Percentiles rank a stretch among this genome's conserved stretches.
Conservation (phyloP, 2,329 filamentous ascomycete genomes). For the Curvularia verruculosa region DNA sequence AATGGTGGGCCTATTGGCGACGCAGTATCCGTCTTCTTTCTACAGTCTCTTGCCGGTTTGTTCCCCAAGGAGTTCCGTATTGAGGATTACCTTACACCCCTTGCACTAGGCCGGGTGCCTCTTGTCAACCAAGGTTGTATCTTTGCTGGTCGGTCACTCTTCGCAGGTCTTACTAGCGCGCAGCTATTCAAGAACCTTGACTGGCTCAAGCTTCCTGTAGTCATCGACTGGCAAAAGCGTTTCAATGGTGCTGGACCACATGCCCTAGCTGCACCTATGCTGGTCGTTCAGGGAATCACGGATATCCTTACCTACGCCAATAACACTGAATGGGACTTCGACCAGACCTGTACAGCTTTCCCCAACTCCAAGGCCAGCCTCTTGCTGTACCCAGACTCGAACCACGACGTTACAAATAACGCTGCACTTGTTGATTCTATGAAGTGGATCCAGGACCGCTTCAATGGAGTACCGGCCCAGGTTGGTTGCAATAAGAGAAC, state of each 20-base stretch:
- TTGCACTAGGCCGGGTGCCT: conserved; percentile 20
- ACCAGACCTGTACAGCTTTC: conserved; percentile 24
- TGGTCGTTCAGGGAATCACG: conserved; percentile 22
- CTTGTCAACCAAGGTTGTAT: conserved; percentile 28
- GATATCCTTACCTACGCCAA: conserved; percentile 26
- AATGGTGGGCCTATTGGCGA: conserved; percentile 27
- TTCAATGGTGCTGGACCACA: conserved; percentile 32
- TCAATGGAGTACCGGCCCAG: background rate
- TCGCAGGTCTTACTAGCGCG: conserved; percentile 18
- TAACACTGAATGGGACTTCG: conserved; percentile 29
- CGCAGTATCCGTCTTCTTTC: conserved; percentile 27
- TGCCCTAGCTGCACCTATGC: conserved; percentile 30
- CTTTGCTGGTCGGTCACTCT: conserved; percentile 20
- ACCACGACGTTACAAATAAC: conserved; percentile 17
- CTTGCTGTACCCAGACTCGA: conserved; percentile 23
- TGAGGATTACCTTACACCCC: conserved; percentile 27
- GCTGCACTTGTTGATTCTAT: background rate
- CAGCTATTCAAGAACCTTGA: conserved; percentile 24
- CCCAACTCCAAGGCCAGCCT: conserved; percentile 19
- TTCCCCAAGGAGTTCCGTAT: conserved; percentile 2
- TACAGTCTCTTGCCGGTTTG: conserved; percentile 21
- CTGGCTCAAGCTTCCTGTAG: conserved; percentile 24
- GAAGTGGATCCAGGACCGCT: background rate
- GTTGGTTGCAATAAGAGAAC: background rate
- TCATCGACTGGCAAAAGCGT: conserved; percentile 29